Evolutionary conservation across 805 yeast species (phyloP).

Genomic region (Candida saitoana): DNA sequence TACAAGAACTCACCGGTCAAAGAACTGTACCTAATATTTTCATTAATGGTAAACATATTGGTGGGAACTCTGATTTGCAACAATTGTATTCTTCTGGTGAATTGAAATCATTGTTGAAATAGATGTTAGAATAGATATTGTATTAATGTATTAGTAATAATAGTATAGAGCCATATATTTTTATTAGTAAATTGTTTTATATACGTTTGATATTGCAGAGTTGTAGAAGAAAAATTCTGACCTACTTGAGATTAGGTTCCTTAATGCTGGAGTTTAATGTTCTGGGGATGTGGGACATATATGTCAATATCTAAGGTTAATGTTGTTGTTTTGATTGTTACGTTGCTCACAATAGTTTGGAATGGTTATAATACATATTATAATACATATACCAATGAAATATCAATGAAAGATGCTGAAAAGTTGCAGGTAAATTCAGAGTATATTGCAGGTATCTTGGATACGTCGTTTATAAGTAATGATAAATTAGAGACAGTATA

Average conservation of each 20-base stretch:
- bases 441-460: no score
- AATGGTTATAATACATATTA: background rate
- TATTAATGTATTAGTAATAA: no score
- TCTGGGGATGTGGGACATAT: background rate
- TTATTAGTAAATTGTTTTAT: no score
- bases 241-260: background rate
- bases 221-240: no score
- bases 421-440: no score
- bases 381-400: background rate
- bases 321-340: background rate
- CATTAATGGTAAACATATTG: constrained; percentile 34
- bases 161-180: background rate
- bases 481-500: no score
- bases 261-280: background rate
- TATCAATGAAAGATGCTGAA: no score
- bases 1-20: constrained; percentile 30
- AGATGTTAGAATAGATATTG: no score
- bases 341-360: background rate
- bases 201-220: no score
- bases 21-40: constrained; percentile 35
- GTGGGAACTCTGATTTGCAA: constrained; percentile 36
- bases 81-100: constrained; percentile 20
- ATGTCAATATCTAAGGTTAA: background rate
- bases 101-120: constrained; percentile 13
- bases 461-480: no score